Evolutionary conservation across 2,329 filamentous ascomycete genomes (phyloP), one percentile per base, ranked within the genome.

Genomic region (Fusarium stilboides): DNA sequence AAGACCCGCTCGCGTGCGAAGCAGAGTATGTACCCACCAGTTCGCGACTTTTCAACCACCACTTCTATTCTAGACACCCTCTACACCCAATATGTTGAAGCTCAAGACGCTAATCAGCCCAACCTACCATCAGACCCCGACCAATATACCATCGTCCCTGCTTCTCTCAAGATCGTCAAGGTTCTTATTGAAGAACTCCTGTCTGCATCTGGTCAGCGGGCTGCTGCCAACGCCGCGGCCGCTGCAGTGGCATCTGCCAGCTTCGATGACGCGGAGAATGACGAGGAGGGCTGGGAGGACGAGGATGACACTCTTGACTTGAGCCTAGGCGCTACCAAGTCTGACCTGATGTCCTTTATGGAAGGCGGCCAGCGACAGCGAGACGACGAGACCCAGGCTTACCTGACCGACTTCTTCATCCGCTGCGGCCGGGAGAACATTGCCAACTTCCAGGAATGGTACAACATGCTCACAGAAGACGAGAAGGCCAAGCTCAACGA

Each of bases 91-190:
- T 75, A 63, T 33, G 46, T 57, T 26, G 47, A 49, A 55, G 65
- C 72, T 19, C 60, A 69, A 59, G 43, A 58, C 57, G 67, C 78
- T 80, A 71, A 79, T 73, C 17, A 57, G 47, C 36, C 57, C n/a
- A 55, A 67, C 19, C 26, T 55, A 49, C 31, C 46, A 59, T 39
- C 76, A 92, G 90, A 95, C 77, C 96, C 96, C 17, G 94, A 98
- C 77, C 91, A 92, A 77, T 98, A 91, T 82, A 98, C 94, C 8
- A 89, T 92, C 63, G 89, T 99, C 61, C 89, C 94, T 0, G 94
- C 94, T 0, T 91, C 93, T 2, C 87, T 99, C 76, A 99, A 99
- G 83, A 98, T 99, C 64, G 83, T 98, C 80, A 99, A 99, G 84
- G 91, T 98, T 6, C 88, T 99, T 10, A 91, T 98, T 46, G 94